A percentile compares a stretch with the other conserved stretches of the same genome.
phyloP scores from a whole-genome alignment of 345 rosid genomes.

The Bretschneidera sinensis region DNA sequence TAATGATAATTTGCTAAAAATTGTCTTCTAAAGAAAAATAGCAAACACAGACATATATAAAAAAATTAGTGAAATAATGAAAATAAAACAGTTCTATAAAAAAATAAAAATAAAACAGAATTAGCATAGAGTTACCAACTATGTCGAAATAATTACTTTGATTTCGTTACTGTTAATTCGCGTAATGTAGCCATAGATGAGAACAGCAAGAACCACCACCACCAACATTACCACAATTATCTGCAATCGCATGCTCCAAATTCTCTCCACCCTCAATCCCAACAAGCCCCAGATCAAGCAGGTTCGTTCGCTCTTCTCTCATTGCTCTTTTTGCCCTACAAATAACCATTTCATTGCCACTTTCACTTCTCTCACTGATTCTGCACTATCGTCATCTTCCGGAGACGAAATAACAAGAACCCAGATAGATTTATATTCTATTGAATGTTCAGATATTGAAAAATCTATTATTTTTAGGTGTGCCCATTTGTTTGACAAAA shows the following conservation, averaged over 20 bases:
- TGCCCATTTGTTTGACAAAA: slow-evolving; percentile 19
- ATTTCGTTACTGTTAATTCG: neutral
- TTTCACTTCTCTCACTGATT: slow-evolving; percentile 11
- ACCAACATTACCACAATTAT: neutral
- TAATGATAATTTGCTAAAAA: too few species aligned
- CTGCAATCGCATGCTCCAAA: slow-evolving; percentile 30
- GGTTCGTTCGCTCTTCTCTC: slow-evolving; percentile 27
- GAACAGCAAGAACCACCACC: neutral
- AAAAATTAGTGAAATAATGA: too few species aligned
- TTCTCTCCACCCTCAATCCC: slow-evolving; percentile 24
- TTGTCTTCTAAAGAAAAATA: too few species aligned
- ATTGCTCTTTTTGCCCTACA: slow-evolving; percentile 5
- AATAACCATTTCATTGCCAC: slow-evolving; percentile 1
- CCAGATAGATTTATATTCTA: slow-evolving; percentile 25
- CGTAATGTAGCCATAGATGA: neutral
- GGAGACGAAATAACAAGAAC: slow-evolving; percentile 14
- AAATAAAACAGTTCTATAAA: too few species aligned
- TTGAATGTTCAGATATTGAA: slow-evolving; percentile 24
- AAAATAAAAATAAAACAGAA: too few species aligned
- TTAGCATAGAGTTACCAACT: too few species aligned
- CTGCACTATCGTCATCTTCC: slow-evolving; percentile 16
- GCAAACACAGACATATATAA: too few species aligned
- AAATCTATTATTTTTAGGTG: slow-evolving; percentile 27
- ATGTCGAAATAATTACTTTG: too few species aligned
- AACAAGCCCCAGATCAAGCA: slow-evolving; percentile 24